phyloP scores from a whole-genome alignment of 495 filamentous ascomycete species.

The Aspergillus nanangensis region DNA sequence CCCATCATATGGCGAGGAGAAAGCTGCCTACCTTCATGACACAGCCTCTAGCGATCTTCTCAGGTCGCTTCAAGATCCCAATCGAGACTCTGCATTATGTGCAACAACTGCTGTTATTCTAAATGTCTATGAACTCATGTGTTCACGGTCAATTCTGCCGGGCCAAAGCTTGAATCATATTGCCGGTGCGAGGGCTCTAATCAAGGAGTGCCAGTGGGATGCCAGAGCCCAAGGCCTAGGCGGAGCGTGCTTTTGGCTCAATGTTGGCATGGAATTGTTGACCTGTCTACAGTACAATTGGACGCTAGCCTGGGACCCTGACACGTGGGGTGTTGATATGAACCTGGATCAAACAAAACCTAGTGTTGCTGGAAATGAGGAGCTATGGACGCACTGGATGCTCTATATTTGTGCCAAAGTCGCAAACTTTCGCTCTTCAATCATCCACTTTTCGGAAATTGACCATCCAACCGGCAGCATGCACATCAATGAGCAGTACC shows the following conservation, averaged over 20 bases:
- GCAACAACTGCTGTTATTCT: slow-evolving; percentile 86
- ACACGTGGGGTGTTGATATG: slow-evolving; percentile 88
- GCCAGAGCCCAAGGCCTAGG: slow-evolving; percentile 75
- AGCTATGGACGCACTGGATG: slow-evolving; percentile 88
- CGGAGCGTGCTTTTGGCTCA: slow-evolving; percentile 92
- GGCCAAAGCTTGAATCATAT: slow-evolving; percentile 82
- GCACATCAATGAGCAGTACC: slow-evolving; percentile 56
- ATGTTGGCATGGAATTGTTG: slow-evolving; percentile 83
- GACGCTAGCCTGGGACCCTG: slow-evolving; percentile 85
- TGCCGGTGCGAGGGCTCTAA: slow-evolving; percentile 77
- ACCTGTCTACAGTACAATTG: slow-evolving; percentile 85
- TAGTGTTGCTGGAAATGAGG: slow-evolving; percentile 53
- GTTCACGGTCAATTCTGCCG: slow-evolving; percentile 49
- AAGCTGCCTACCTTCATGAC: slow-evolving; percentile 77
- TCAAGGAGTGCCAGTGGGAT: slow-evolving; percentile 89
- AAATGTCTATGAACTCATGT: slow-evolving; percentile 92
- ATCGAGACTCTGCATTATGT: slow-evolving; percentile 79
- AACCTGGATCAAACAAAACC: slow-evolving; percentile 52
- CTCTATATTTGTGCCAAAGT: slow-evolving; percentile 89
- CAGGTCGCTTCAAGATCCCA: slow-evolving; percentile 69
- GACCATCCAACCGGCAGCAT: slow-evolving; percentile 58
- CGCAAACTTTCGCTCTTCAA: slow-evolving; percentile 70
- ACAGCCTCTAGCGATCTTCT: slow-evolving; percentile 72
- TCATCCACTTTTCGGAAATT: slow-evolving; percentile 54
- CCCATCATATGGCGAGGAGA: slow-evolving; percentile 66